Evolutionary conservation across 2,329 filamentous ascomycete species (phyloP), one percentile per base, ranked within the genome.

Genomic region (Pezicula carpinea): DNA sequence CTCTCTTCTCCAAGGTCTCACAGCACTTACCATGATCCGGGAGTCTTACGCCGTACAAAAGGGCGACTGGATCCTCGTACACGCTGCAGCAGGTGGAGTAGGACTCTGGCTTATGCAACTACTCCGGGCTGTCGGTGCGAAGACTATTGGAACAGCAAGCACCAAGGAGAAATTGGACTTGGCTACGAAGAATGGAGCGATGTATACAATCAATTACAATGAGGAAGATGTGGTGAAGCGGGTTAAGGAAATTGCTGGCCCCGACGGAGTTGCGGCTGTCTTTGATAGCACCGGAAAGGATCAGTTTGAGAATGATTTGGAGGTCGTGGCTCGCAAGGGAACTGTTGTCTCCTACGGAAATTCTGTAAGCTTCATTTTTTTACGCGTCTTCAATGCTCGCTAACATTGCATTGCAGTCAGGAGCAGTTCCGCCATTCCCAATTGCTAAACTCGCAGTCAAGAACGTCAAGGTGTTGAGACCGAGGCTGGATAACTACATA

Each of bases 271-370:
- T 2, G 78, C 81, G 53, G 89, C 84, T 8, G 85, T 95, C 22
- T 95, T 89, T 63, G 90, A 96, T 63, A 87, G 87, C 5, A 88
- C 96, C 3, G 91, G 90, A 11, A 89, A 89, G 70, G 76, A 77
- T 41, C 96, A 91, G 0, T 95, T 93, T 69, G 88, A 96, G 56
- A 74, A 79, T 17, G 85, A 84, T 59, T 64, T 96, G 53, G 80
- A 90, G 54, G 78, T 82, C 57, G 75, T 92, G 45, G 86, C 83
- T 56, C 67, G 83, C 53, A 95, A 95, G 71, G 91, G 89, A 5
- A 85, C 75, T 2, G 68, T 95, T 59, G 76, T 89, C 21, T 84
- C 80, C 41, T 95, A 91, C 68, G 89, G 89, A 3, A 95, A 95
- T 67, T 86, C 88, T 6, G 74, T 76, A 64, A 79, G 82, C 29